Evolutionary conservation across 2,329 filamentous ascomycete species (phyloP), one percentile per base, ranked within the genome.

Genomic region (Anisogramma anomala): DNA sequence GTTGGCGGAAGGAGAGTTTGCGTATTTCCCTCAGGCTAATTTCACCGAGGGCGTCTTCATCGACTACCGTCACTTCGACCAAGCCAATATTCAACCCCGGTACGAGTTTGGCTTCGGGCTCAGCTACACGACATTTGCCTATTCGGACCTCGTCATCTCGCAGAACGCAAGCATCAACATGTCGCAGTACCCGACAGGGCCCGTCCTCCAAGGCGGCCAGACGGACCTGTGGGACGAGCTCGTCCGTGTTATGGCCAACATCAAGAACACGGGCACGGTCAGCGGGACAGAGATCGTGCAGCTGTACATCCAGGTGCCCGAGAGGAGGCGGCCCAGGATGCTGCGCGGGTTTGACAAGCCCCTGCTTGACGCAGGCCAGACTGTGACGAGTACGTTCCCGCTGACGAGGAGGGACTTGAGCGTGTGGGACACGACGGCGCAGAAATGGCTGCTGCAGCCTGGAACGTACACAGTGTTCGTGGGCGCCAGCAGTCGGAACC

Each of bases 331-430:
- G 0, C 58, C 66, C 1, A 62, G 68, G 30, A 77, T 82, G 54
- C 63, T 84, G n/a, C 65, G 79, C 6, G 78, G 79, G 6, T 83
- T 83, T 45, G 72, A 74, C 39, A 83, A 83, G 62, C 61, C 68
- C 0, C 61, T 60, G 13, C 48, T 82, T 33, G 59, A 63, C 11
- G 60, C 65, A 0, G 66, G 66, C 0, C 55, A 66, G 42, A 64
- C 58, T 14, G 57, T 59, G 13, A 65, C 59, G 0, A 59, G 78
- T 0, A 57, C 51, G 0, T 72, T 83, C 42, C 54, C 62, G 19
- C 53, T 84, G 28, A 80, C 68, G 14, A 65, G 79, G 30, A 69
- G 77, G 45, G 79, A 84, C 52, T 52, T 84, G 36, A 82, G 77
- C 55, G 64, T 75, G 19, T 84, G 79, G 80, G 75, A 82, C 53